These are phyloP conservation scores for Lichtheimia hyalospora DNA, from an alignment of 371 early-diverging fungal species.

Conservation along the genomic window DNA sequence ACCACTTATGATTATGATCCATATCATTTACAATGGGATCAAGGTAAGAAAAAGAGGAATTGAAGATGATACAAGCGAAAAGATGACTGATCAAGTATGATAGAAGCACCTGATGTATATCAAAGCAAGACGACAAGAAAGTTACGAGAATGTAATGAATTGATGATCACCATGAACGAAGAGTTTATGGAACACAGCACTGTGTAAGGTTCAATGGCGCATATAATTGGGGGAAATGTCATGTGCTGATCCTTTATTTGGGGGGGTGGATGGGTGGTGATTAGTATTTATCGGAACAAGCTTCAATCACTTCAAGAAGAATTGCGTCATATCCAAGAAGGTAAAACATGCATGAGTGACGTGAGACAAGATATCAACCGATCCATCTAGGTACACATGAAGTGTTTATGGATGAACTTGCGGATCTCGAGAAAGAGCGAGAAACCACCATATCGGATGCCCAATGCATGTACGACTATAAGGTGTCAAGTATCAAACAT, in stretches of 20 bases:
- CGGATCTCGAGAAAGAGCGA: constrained; percentile 40
- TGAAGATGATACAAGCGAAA: too few species aligned
- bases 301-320: constrained; percentile 31
- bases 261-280: not conserved
- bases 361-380: not conserved
- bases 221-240: not conserved
- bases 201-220: constrained; percentile 33
- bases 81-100: too few species aligned
- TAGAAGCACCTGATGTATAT: constrained; percentile 1
- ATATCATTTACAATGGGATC: constrained; percentile 21
- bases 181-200: constrained; percentile 49
- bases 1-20: constrained; percentile 15
- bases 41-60: constrained; percentile 20
- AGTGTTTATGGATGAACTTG: constrained; percentile 35
- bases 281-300: constrained; percentile 30
- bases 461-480: constrained; percentile 32
- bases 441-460: constrained; percentile 36
- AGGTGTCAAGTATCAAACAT: constrained; percentile 30
- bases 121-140: constrained; percentile 18
- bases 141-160: constrained; percentile 40
- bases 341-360: constrained; percentile 11
- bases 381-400: constrained; percentile 36
- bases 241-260: constrained; percentile 7
- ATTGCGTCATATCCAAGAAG: constrained; percentile 31
- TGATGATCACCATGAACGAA: constrained; percentile 47